Base-by-base conservation (phyloP, 371 early-diverging fungal genomes). In the Mortierella sp. region DNA sequence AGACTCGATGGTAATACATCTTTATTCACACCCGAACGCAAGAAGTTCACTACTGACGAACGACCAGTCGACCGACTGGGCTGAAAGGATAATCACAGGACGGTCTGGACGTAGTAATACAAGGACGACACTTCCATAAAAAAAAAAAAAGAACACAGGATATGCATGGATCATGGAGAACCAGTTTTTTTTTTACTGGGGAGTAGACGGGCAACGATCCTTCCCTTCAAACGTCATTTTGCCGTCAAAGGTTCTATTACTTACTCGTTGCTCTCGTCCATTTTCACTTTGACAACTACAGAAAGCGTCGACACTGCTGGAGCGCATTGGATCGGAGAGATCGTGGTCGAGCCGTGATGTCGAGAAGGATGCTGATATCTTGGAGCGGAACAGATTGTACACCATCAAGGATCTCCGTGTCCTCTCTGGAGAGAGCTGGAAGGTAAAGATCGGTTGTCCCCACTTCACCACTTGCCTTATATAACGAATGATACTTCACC, bases 281-380 rank as follows among this genome's bases (percentile, higher is more conserved):
- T 11, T 58, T 79, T 43, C 6, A 41, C 1, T 11, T 38, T 4
- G 18, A 35, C 4, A 32, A 35, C n/a, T 60, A 24, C 60, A 93
- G 93, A 89, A 92, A 89, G 89, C 90, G 24, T 92, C 93, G 1
- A 92, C 92, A 2, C 70, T 94, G n/a, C 72, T 94, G 75, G 92
- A 93, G 72, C 93, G 91, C 75, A 91, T 94, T 51, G 92, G 93
- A 56, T 76, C 89, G 70, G 94, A 93, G 75, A 88, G 90, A 35
- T 90, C 91, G 24, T 94, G 94, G 94, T 89, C 90, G 16, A 82
- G 89, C 55, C 87, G 90, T n/a, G 91, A 94, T 82, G 88, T 94
- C 21, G 88, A 91, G 29, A 81, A 78, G 46, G 94, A 93, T 71
- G 88, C 91, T 58, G 81, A 83, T 29, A 83, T 91, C 44, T 75